A percentile compares a stretch with the other conserved stretches of the same genome.
phyloP scores from a whole-genome alignment of 192 early-diverging fungal species.

The Bifiguratus adelaidae region DNA sequence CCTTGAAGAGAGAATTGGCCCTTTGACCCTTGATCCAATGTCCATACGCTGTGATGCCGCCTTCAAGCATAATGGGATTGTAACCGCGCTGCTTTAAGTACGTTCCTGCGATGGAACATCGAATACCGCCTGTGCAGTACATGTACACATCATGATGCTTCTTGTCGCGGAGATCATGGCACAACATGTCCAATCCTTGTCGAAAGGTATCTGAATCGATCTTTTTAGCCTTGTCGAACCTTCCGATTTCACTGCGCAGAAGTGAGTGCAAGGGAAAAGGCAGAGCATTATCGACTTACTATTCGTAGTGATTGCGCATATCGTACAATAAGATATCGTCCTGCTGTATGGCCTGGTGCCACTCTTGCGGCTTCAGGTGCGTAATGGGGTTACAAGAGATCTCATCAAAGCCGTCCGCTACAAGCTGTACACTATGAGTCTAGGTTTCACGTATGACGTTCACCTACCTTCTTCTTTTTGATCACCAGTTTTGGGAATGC shows the following conservation, averaged over 20 bases:
- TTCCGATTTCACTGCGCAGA: conserved; percentile 42
- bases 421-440: conserved; percentile 20
- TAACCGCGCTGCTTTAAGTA: conserved; percentile 38
- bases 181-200: conserved; percentile 49
- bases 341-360: conserved; percentile 43
- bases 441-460: neutral
- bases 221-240: conserved; percentile 51
- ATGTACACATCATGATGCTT: conserved; percentile 56
- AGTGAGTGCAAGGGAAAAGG: neutral
- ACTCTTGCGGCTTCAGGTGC: conserved; percentile 49
- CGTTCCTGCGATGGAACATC: conserved; percentile 67
- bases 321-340: conserved; percentile 44
- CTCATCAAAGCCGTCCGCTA: conserved; percentile 30
- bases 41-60: conserved; percentile 66
- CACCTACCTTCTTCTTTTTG: conserved; percentile 39
- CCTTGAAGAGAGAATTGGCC: conserved; percentile 43
- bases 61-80: conserved; percentile 29
- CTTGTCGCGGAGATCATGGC: conserved; percentile 33
- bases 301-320: conserved; percentile 75
- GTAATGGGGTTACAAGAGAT: conserved; percentile 47
- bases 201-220: conserved; percentile 67
- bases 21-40: conserved; percentile 27
- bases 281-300: conserved; percentile 14
- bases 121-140: conserved; percentile 77
- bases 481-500: conserved; percentile 58